A percentile compares a stretch with the other conserved stretches of the same genome.
These are phyloP conservation scores for Gymnopilus dilepis DNA, from an alignment of 768 basidiomycete genomes.

Conservation along the genomic window DNA sequence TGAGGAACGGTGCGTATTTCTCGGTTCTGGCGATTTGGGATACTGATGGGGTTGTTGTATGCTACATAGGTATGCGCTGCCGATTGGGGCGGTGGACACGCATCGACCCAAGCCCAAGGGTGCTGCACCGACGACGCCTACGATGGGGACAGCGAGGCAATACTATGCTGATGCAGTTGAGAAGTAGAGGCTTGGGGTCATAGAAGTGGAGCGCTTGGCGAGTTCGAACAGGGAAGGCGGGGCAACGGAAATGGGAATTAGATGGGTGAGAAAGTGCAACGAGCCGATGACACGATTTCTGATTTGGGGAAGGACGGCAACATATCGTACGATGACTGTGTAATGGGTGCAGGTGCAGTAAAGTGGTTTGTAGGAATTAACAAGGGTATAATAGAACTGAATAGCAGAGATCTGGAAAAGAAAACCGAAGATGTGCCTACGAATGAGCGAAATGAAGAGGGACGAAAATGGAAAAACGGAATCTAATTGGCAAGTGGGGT, in stretches of 20 bases:
- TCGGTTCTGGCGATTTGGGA: not conserved
- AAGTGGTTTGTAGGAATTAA: not conserved
- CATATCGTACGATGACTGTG: constrained; percentile 15
- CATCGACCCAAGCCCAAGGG: constrained; percentile 72
- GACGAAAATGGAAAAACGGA: constrained; percentile 17
- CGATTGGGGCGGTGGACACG: constrained; percentile 93
- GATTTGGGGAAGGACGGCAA: not conserved
- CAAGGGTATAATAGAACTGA: not conserved
- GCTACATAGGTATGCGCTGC: constrained; percentile 90
- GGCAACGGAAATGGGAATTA: not conserved
- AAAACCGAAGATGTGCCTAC: not conserved
- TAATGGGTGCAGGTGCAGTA: not conserved
- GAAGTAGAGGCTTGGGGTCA: not conserved
- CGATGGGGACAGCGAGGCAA: constrained; percentile 40
- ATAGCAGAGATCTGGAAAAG: not conserved
- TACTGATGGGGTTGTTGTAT: constrained; percentile 9
- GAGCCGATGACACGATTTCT: constrained; percentile 10
- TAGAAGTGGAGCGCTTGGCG: not conserved
- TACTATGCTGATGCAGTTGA: constrained; percentile 40
- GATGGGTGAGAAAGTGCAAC: not conserved
- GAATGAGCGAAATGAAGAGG: not conserved
- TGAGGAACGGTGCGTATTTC: constrained; percentile 75
- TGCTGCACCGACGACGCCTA: constrained; percentile 36
- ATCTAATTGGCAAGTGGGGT: constrained; percentile 21
- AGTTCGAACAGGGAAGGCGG: not conserved